Evolutionary conservation across 83 land plant species (phyloP), one percentile per base, ranked within the genome.

Genomic region (Picea abies): DNA sequence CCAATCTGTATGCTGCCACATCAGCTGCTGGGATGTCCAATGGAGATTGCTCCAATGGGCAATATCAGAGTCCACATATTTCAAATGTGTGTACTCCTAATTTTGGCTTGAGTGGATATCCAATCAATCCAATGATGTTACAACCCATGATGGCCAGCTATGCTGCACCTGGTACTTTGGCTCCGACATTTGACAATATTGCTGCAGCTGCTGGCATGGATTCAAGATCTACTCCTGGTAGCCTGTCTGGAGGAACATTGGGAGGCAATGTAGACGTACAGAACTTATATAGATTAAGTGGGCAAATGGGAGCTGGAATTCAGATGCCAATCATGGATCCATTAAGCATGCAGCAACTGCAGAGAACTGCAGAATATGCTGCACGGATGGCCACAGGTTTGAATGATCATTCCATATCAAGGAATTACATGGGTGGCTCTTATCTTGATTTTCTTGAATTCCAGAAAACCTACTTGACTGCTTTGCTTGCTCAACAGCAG

Each of bases 161-260:
- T 64, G 69, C 91, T 32, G 90, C 91, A 15, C 64, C 85, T 39
- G 82, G 84, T 39, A 83, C 79, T 83, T 37, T 90, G 83, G 91
- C 92, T 69, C 87, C 90, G 14, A 35, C 88, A 37, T 88, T 77
- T 88, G 96, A 90, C 5, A 92, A 84, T 87, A 87, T 85, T 80
- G 86, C 85, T 19, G 89, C 93, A 29, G 82, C 86, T 25, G 87
- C 88, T 70, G 86, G 88, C 41, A 81, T 93, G 79, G 92, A 87
- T 29, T 78, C 91, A n/a, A 82, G 91, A 82, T 76, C 83, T 17
- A 47, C 84, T 16, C 81, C 80, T 20, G 85, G 76, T 60, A 79
- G 84, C 12, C 78, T 88, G 32, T 71, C 61, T 78, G 72, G 84
- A 41, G 85, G 82, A 41, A 80, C 71, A 78, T 49, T 60, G 0